A percentile compares a stretch with the other conserved stretches of the same genome.
Conservation (phyloP, 164 flowering plant species). For the Annona squamosa region DNA sequence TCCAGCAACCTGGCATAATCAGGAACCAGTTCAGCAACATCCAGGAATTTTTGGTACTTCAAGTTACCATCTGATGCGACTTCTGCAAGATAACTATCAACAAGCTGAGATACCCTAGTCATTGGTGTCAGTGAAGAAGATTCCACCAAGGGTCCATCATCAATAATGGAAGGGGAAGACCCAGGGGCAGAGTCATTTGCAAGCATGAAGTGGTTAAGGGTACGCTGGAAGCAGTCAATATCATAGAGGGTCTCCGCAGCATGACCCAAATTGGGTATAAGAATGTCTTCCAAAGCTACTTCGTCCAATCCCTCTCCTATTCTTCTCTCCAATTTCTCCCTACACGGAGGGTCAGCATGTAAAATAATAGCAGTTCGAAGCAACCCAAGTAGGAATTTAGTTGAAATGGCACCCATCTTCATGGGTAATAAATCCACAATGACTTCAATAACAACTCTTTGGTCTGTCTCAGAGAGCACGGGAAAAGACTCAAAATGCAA, state of each 20-base stretch:
- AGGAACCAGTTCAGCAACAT: slow-evolving; percentile 59
- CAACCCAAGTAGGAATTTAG: slow-evolving; percentile 50
- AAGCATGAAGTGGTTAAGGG: slow-evolving; percentile 57
- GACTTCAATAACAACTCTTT: slow-evolving; percentile 57
- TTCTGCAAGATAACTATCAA: slow-evolving; percentile 67
- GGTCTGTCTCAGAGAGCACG: slow-evolving; percentile 37
- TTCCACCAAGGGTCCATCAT: slow-evolving; percentile 42
- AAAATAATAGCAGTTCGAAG: slow-evolving; percentile 53
- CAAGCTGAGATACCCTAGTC: slow-evolving; percentile 60
- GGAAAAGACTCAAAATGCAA: slow-evolving; percentile 18
- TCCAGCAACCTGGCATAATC: slow-evolving; percentile 65
- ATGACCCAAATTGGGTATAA: slow-evolving; percentile 61
- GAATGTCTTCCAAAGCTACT: slow-evolving; percentile 58
- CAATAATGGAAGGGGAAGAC: slow-evolving; percentile 27
- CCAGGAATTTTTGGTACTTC: slow-evolving; percentile 51
- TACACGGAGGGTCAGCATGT: slow-evolving; percentile 39
- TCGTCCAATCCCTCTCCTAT: slow-evolving; percentile 60
- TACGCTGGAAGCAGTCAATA: slow-evolving; percentile 63
- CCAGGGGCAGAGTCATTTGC: slow-evolving; percentile 21
- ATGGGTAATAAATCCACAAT: slow-evolving; percentile 55
- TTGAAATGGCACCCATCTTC: slow-evolving; percentile 43
- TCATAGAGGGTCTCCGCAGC: slow-evolving; percentile 63
- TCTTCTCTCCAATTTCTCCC: slow-evolving; percentile 56
- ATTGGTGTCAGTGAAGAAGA: slow-evolving; percentile 39
- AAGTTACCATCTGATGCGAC: slow-evolving; percentile 70